A percentile compares a stretch with the other conserved stretches of the same genome.
Evolutionary conservation across 257 asterid genomes (phyloP).

Genomic region (Primulina eburnea): DNA sequence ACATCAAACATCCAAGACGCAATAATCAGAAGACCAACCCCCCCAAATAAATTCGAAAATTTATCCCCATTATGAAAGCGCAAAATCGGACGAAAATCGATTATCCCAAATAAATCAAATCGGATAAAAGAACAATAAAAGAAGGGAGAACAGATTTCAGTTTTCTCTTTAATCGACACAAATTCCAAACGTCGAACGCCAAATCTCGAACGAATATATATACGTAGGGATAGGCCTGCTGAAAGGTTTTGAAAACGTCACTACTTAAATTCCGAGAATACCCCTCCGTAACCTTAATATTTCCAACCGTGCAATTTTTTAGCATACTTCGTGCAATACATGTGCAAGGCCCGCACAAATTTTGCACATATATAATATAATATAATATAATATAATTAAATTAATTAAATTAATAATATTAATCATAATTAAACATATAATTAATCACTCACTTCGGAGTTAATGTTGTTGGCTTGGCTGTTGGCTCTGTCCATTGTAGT

Average conservation of each 20-base stretch:
- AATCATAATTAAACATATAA: not conserved
- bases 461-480: not conserved
- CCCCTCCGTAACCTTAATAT: not conserved
- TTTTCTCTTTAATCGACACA: not conserved
- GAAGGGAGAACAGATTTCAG: not conserved
- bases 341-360: not conserved
- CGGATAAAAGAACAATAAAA: not conserved
- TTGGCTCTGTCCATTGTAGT: not conserved
- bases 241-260: not conserved
- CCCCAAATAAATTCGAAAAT: too few species aligned
- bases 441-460: not conserved
- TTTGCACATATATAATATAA: not conserved
- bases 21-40: not conserved
- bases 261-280: not conserved
- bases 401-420: too few species aligned
- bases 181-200: not conserved
- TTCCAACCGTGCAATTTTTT: too few species aligned
- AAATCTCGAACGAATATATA: not conserved
- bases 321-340: too few species aligned
- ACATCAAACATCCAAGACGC: slow-evolving; percentile 13
- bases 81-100: not conserved
- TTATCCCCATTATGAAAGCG: not conserved
- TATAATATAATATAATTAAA: too few species aligned
- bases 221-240: not conserved
- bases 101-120: not conserved